Base-by-base conservation (phyloP, 352 stramenopile species). In the Globisporangium mamillatum region DNA sequence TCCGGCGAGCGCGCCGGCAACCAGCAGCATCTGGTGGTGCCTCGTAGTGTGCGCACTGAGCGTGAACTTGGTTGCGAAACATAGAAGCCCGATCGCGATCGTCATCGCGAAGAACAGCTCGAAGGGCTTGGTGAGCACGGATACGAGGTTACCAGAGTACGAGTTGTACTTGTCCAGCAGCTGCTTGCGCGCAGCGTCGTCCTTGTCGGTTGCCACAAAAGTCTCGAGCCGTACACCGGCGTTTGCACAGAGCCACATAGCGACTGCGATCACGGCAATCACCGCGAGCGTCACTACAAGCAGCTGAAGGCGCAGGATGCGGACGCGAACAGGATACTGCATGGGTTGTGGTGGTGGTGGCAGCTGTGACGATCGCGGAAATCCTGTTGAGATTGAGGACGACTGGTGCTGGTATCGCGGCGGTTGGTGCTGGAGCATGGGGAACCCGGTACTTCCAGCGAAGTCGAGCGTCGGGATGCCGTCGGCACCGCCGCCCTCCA, bases 101-200 rank as follows among this genome's bases (percentile, higher is more conserved):
- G 71, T 62, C 29, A 75, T 60, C 14, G 24, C 46, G 12, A 69
- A 16, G 3, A 75, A 63, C 32, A 72, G 12, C 46, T 72, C 70
- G n/a, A 75, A 22, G 18, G 66, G 70, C 53, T 66, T 72, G 46
- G 54, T 64, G 27, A 69, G 60, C 2, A 70, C 18, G 27, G 70
- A 68, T 25, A 65, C 67, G 52, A 75, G 20, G 29, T 70, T 66
- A 36, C 60, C 70, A 18, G 70, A 59, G 57, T 70, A 69, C 60
- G 59, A 54, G 66, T 75, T 75, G 70, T 75, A 75, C 24, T 60
- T 41, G 52, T 75, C 64, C 10, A 77, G 67, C 38, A 77, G 60
- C 32, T 60, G 50, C 55, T 68, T 63, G 54, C 68, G 69, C 52
- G 58, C 32, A 12, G 41, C 29, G 56, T 62, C 36, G 38, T 67